Base-by-base conservation (phyloP, 495 filamentous ascomycete species). In the Barbatosphaeria neglecta region DNA sequence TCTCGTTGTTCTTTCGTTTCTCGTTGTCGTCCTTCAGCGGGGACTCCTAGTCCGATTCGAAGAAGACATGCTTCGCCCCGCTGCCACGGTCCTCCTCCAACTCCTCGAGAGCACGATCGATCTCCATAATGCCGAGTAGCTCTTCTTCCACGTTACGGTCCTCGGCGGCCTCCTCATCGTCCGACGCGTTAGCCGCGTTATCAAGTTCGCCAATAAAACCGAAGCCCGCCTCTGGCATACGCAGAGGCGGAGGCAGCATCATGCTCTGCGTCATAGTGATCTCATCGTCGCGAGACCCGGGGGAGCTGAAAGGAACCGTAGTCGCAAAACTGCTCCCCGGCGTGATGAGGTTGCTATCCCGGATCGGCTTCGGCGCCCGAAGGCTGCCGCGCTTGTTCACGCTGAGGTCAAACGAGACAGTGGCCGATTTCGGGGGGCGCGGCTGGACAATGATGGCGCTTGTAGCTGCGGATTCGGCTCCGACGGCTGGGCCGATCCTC, bases 111-210 rank as follows among this genome's bases (percentile, higher is more conserved):
- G 69, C 74, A 35, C 69, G 64, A 41, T 78, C 75, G 54, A 78
- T 76, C 40, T 70, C 72, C 60, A 74, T 71, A 20, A 78, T 72
- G 50, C 74, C 72, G 55, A 77, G 62, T 61, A 74, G 63, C 50
- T 73, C 70, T 37, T 64, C 58, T 50, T 74, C 75, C 23, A 73
- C 68, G 42, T 78, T 67, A 8, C 73, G 59, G 9, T 63, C 64
- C 25, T 62, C 60, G 19, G 68, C 69, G 31, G 67, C 62, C 16
- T 64, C 54, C 38, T 72, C 67, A 27, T 71, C 67, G 31, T 70
- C 63, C 6, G 55, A 54, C 20, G 56, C 55, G 22, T 70, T 66
- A 0, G 68, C 67, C 4, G 71, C 69, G 16, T 57, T 62, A 42
- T 52, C 59, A 9, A 67, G 54, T 25, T 63, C 70, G 28, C 69